Conservation (phyloP, 1,284 basidiomycete genomes). For the Pseudozyma tsukubaensis region DNA sequence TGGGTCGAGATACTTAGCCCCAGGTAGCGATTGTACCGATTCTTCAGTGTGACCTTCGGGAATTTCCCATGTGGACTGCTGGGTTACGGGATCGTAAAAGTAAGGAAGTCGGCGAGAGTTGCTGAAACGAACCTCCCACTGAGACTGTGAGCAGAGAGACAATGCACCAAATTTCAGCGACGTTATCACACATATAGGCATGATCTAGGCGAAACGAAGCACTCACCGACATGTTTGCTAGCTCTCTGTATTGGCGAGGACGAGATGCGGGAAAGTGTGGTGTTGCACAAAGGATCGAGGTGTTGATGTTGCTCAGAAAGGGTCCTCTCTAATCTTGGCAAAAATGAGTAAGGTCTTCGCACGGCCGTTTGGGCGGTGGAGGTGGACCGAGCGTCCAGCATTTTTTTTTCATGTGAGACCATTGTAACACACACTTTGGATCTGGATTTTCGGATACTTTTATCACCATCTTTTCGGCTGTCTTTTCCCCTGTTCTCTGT, state of each 20-base stretch:
- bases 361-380: conserved; percentile 4
- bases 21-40: conserved; percentile 59
- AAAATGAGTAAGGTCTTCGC: background rate
- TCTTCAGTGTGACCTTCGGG: conserved; percentile 76
- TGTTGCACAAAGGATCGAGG: background rate
- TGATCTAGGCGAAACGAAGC: background rate
- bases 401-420: background rate
- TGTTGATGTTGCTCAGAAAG: conserved; percentile 4
- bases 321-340: background rate
- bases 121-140: conserved; percentile 74
- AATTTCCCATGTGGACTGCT: conserved; percentile 83
- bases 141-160: conserved; percentile 19
- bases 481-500: no score
- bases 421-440: background rate
- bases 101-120: conserved; percentile 83
- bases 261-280: background rate
- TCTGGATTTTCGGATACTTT: background rate
- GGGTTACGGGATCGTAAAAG: conserved; percentile 83
- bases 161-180: background rate
- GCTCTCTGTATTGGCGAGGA: background rate
- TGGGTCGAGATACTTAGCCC: conserved; percentile 57
- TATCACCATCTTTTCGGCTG: background rate
- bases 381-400: conserved; percentile 24
- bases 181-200: background rate
- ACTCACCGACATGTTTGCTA: conserved; percentile 17